phyloP scores from a whole-genome alignment of 208 protist species.

The Trypanosoma avium region DNA sequence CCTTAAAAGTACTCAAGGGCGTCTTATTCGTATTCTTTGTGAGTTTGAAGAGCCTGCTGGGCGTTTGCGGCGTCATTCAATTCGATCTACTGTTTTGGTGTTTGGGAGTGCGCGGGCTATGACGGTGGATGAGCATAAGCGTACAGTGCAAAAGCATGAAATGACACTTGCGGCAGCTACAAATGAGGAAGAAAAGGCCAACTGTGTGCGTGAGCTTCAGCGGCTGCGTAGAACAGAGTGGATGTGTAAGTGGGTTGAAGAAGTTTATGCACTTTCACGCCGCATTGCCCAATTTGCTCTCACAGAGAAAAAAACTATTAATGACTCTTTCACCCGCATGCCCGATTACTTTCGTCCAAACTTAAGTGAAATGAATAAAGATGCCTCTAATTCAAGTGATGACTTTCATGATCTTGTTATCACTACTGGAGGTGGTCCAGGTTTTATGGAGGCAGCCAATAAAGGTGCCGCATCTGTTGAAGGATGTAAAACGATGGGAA shows the following conservation, averaged over 20 bases:
- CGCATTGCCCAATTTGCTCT: conserved; percentile 66
- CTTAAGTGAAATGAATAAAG: conserved; percentile 30
- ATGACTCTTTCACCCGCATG: conserved; percentile 48
- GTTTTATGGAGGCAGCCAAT: conserved; percentile 95
- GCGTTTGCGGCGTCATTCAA: conserved; percentile 61
- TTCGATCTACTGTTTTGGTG: conserved; percentile 89
- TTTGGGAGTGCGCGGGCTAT: conserved; percentile 92
- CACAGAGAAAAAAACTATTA: conserved; percentile 45
- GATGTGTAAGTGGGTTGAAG: conserved; percentile 91
- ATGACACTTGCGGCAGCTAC: conserved; percentile 23
- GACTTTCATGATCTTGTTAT: conserved; percentile 74
- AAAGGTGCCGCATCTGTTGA: conserved; percentile 70
- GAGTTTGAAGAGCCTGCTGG: conserved; percentile 90
- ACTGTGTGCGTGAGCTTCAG: conserved; percentile 38
- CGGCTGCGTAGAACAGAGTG: conserved; percentile 80
- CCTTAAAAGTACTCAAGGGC: conserved; percentile 64
- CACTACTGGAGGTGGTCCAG: conserved; percentile 89
- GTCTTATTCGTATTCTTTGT: conserved; percentile 89
- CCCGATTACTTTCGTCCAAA: conserved; percentile 80
- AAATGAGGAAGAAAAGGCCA: conserved; percentile 18
- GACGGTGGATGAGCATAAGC: conserved; percentile 65
- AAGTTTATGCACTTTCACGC: conserved; percentile 60
- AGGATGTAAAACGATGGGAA: conserved; percentile 83
- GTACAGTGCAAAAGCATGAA: conserved; percentile 35
- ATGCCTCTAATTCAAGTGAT: background rate